Conservation (phyloP, 2,329 filamentous ascomycete genomes). For the Ustulina deusta region DNA sequence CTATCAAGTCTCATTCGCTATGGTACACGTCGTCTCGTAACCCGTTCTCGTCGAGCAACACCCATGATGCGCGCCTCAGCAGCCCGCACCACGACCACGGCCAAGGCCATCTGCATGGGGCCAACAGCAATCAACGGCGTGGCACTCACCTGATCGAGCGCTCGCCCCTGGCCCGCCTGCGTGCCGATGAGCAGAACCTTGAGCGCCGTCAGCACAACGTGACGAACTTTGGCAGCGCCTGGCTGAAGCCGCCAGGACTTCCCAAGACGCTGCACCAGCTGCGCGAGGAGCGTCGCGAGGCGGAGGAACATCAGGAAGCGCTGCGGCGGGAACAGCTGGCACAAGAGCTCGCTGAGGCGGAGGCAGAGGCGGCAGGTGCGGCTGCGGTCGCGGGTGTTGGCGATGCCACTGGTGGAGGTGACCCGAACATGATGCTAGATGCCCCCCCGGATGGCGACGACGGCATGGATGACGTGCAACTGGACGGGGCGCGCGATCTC, state of each 20-base stretch:
- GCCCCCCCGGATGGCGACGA: constrained; percentile 46
- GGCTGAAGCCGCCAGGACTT: constrained; percentile 91
- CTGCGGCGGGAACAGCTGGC: constrained; percentile 77
- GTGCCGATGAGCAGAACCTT: constrained; percentile 81
- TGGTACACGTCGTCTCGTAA: constrained; percentile 77
- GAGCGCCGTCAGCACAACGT: constrained; percentile 83
- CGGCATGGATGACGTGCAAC: constrained; percentile 65
- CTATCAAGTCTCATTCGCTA: constrained; percentile 73
- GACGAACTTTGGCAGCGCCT: constrained; percentile 85
- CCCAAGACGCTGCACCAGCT: constrained; percentile 90
- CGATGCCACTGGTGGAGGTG: constrained; percentile 55
- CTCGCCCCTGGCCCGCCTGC: constrained; percentile 75
- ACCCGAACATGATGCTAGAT: constrained; percentile 52
- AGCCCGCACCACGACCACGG: constrained; percentile 40
- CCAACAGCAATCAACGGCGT: constrained; percentile 41
- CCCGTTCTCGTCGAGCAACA: constrained; percentile 54
- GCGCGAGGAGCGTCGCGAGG: constrained; percentile 88
- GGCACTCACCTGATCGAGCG: constrained; percentile 62
- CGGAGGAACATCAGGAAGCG: constrained; percentile 84
- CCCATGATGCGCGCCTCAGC: constrained; percentile 50
- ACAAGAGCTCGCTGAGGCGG: constrained; percentile 79
- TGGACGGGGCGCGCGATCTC: constrained; percentile 70
- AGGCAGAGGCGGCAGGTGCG: constrained; percentile 55
- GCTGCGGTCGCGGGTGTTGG: constrained; percentile 47
- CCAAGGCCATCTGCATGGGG: constrained; percentile 47